These are phyloP conservation scores for Globisporangium mamillatum DNA, from an alignment of 352 stramenopile species.

Conservation along the genomic window DNA sequence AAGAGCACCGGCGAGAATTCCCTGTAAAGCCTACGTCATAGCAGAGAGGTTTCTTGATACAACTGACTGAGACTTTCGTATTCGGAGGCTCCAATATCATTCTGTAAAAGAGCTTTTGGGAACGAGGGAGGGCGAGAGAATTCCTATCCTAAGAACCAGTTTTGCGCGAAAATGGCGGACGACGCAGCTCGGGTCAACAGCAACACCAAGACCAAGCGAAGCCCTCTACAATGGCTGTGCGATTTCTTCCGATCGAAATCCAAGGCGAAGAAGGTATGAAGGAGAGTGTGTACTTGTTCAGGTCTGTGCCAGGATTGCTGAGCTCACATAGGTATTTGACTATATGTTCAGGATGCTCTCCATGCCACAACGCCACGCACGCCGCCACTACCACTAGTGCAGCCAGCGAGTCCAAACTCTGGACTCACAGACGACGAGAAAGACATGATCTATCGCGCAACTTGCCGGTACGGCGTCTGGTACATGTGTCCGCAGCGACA, in stretches of 20 bases:
- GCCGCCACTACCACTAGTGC: constrained; percentile 4
- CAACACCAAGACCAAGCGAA: not conserved
- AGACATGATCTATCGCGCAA: constrained; percentile 27
- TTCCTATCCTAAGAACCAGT: not conserved
- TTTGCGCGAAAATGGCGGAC: not conserved
- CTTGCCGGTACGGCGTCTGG: constrained; percentile 18
- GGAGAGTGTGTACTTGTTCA: not conserved
- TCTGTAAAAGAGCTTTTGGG: not conserved
- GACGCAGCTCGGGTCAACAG: not conserved
- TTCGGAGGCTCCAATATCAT: not conserved
- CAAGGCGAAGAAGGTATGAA: not conserved
- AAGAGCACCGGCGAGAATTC: not conserved
- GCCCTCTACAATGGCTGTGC: constrained; percentile 1
- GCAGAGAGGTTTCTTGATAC: not conserved
- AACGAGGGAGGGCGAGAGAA: not conserved
- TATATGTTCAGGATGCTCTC: not conserved
- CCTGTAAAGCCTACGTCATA: not conserved
- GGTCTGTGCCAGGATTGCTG: too few relatives aligned
- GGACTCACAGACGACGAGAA: constrained; percentile 29
- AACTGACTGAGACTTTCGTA: not conserved
- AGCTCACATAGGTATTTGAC: not conserved
- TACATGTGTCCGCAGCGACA: constrained; percentile 27
- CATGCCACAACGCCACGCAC: constrained; percentile 2
- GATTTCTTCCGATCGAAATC: constrained; percentile 3
- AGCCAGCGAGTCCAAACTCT: constrained; percentile 16